Percentiles rank a stretch among this genome's conserved stretches.
Conservation (phyloP, 192 early-diverging fungal genomes). For the Coemansia biformis region DNA sequence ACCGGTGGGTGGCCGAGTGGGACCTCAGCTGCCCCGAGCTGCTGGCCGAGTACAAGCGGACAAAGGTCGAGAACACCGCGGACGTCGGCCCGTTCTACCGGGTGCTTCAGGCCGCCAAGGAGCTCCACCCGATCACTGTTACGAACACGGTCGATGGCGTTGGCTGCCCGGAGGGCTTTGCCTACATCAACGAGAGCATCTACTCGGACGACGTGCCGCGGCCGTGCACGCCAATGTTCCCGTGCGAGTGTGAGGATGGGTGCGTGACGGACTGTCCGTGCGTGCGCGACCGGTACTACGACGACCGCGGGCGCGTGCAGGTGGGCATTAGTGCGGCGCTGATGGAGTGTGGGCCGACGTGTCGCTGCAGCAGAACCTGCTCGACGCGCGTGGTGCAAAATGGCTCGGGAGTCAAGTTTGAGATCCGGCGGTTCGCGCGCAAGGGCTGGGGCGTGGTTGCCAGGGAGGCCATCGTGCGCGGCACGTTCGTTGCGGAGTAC, state of each 20-base stretch:
- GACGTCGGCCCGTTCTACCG: constrained; percentile 31
- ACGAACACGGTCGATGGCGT: constrained; percentile 38
- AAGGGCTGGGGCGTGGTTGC: constrained; percentile 51
- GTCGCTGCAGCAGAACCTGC: constrained; percentile 34
- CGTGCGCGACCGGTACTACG: constrained; percentile 23
- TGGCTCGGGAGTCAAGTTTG: constrained; percentile 28
- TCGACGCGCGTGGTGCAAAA: constrained; percentile 41
- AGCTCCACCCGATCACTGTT: constrained; percentile 20
- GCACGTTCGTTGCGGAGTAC: constrained; percentile 93
- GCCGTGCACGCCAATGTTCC: constrained; percentile 31
- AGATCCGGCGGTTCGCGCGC: constrained; percentile 32
- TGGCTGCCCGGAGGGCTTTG: constrained; percentile 29
- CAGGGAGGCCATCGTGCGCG: constrained; percentile 18
- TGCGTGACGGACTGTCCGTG: constrained; percentile 23
- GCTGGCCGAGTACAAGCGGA: constrained; percentile 11
- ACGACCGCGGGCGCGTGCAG: constrained; percentile 21
- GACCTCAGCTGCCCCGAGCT: constrained; percentile 10
- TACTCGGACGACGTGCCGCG: constrained; percentile 39
- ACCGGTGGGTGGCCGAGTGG: constrained; percentile 14
- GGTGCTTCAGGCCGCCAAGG: constrained; percentile 12
- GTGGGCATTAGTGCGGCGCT: constrained; percentile 7
- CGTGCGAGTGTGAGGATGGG: constrained; percentile 28
- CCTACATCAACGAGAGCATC: constrained; percentile 33
- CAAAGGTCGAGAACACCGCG: constrained; percentile 17
- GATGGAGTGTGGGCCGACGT: constrained; percentile 39